These are phyloP conservation scores for Aphanomyces stellatus DNA, from an alignment of 352 stramenopile genomes.

Conservation along the genomic window DNA sequence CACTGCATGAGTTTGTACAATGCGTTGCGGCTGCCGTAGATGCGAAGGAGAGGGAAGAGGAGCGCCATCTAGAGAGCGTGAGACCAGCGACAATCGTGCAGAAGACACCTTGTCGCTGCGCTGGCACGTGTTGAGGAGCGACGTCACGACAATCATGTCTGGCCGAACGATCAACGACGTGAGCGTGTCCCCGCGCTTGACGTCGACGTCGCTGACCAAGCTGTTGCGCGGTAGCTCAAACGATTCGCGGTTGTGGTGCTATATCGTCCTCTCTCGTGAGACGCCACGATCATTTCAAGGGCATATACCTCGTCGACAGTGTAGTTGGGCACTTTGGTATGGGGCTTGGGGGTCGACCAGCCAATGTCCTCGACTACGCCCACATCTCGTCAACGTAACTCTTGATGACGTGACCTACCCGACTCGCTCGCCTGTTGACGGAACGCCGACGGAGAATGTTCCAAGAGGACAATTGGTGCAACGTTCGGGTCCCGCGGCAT, in stretches of 20 bases:
- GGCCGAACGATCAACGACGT: slow-evolving; percentile 1
- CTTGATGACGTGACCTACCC: no score
- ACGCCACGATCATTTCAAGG: neutral
- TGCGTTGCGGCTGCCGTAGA: slow-evolving; percentile 51
- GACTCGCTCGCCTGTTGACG: neutral
- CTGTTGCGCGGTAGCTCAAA: neutral
- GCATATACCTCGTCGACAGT: neutral
- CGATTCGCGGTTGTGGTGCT: neutral
- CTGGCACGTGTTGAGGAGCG: slow-evolving; percentile 10
- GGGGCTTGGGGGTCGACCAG: slow-evolving; percentile 14
- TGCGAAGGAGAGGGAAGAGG: slow-evolving; percentile 47
- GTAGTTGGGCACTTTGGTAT: neutral
- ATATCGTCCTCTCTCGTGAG: neutral
- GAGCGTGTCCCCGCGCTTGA: neutral
- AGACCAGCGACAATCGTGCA: neutral
- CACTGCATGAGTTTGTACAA: slow-evolving; percentile 56
- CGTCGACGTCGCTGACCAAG: neutral
- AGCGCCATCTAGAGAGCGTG: slow-evolving; percentile 43
- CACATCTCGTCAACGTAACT: no score
- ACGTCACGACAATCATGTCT: slow-evolving; percentile 26
- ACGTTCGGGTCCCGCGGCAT: neutral
- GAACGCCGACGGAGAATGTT: slow-evolving; percentile 7
- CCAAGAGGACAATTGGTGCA: slow-evolving; percentile 10
- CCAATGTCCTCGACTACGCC: neutral
- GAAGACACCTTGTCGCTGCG: slow-evolving; percentile 10